Evolutionary conservation across 345 rosid species (phyloP), one percentile per base, ranked within the genome.

Genomic region (Pugionium dolabratum): DNA sequence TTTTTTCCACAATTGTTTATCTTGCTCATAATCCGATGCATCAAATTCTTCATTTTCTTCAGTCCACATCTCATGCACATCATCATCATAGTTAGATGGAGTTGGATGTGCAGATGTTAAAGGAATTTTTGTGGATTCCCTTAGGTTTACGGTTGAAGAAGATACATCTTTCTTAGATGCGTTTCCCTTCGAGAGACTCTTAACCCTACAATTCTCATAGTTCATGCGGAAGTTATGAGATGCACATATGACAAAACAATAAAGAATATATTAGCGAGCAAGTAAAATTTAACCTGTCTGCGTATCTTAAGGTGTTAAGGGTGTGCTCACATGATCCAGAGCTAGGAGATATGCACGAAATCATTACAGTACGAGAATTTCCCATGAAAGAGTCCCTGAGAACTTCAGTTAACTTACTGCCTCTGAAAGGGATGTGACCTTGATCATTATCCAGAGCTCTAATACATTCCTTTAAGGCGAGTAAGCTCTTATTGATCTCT

Each of bases 371-470:
- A 47, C 99, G 90, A 31, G 99, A 94, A 76, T 94, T 94, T 58
- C 99, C 97, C 43, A 90, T 81, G 58, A 94, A 94, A 18, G 99
- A 94, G 82, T 94, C 99, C 73, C 99, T 84, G n/a, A 94, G 84
- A 75, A 90, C 99, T 81, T 94, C 97, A 3, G 99, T 94, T 66
- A 94, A 69, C 76, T 90, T 94, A 73, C 99, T 94, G 72, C 99
- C 99, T 79, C 99, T 84, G 79, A 94, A 94, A 74, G 97, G 97
- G 79, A 94, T 94, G 76, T 90, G 99, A 69, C 92, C 92, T 82
- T 90, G 96, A 76, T 94, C 97, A 82, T 88, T 94, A 82, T 94
- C 99, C 64, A 94, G 97, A 71, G 99, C 99, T 81, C 99, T 85
- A 27, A 94, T 94, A 74, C 99, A 94, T 68, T 94, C 99, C 83